Percentiles rank a stretch among this genome's conserved stretches.
phyloP scores from a whole-genome alignment of 179 eudicot species.

The Patellifolia procumbens region DNA sequence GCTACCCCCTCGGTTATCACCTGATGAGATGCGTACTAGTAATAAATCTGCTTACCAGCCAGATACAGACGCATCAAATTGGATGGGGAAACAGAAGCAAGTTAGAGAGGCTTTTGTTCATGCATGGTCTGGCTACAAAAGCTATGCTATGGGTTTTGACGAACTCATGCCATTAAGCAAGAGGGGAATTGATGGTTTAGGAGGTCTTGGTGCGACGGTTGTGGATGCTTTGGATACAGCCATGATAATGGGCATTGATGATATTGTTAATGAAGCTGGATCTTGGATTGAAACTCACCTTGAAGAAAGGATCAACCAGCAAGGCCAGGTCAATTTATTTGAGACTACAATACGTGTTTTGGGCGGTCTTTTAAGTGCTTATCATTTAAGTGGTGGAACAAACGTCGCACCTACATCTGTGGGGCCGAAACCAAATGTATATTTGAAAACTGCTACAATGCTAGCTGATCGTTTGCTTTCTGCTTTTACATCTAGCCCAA shows the following conservation, averaged over 20 bases:
- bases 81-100: conserved; percentile 63
- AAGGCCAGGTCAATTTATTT: conserved; percentile 92
- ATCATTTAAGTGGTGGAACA: conserved; percentile 74
- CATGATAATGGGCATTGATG: conserved; percentile 87
- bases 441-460: conserved; percentile 72
- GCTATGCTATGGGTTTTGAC: conserved; percentile 86
- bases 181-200: conserved; percentile 84
- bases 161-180: conserved; percentile 92
- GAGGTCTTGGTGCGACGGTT: conserved; percentile 95
- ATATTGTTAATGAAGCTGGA: conserved; percentile 87
- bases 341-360: conserved; percentile 95
- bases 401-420: conserved; percentile 34
- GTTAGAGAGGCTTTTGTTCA: conserved; percentile 86
- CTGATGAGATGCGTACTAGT: conserved; percentile 66
- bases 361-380: conserved; percentile 98
- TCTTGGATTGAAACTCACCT: conserved; percentile 90
- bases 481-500: conserved; percentile 90
- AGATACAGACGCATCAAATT: conserved; percentile 42
- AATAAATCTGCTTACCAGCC: conserved; percentile 35
- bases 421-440: conserved; percentile 75
- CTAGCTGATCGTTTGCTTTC: conserved; percentile 81
- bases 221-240: conserved; percentile 97
- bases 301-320: conserved; percentile 63
- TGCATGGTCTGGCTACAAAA: conserved; percentile 94
- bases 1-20: conserved; percentile 87